These are phyloP conservation scores for Castanea mollissima DNA, from an alignment of 306 rosid genomes.

Conservation along the genomic window DNA sequence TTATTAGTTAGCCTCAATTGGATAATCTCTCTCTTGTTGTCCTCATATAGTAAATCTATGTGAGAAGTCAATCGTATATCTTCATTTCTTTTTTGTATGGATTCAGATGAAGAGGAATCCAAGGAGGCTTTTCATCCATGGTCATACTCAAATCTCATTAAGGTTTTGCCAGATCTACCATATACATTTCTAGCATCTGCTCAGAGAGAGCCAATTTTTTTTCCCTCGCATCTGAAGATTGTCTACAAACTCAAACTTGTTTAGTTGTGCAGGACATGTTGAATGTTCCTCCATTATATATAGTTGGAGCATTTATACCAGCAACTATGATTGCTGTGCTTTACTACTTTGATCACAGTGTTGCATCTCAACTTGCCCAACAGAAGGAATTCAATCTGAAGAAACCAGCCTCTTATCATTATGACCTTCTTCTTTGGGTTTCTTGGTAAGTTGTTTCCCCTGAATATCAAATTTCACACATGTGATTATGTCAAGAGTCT, in stretches of 20 bases:
- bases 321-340: constrained; percentile 98
- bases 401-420: constrained; percentile 92
- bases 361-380: constrained; percentile 95
- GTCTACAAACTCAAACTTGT: constrained; percentile 31
- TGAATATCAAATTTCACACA: not conserved
- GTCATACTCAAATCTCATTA: constrained; percentile 88
- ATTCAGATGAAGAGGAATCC: too few species aligned
- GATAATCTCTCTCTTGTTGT: not conserved
- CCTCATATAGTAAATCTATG: not conserved
- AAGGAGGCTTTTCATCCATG: constrained; percentile 90
- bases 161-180: constrained; percentile 35
- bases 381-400: constrained; percentile 92
- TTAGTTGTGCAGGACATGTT: constrained; percentile 78
- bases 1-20: not conserved
- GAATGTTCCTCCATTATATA: constrained; percentile 73
- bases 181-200: not conserved
- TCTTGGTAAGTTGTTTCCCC: constrained; percentile 54
- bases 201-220: constrained; percentile 2
- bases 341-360: constrained; percentile 95
- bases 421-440: constrained; percentile 90
- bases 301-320: constrained; percentile 92
- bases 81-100: too few species aligned
- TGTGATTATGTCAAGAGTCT: not conserved
- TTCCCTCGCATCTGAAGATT: constrained; percentile 9
- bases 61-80: too few species aligned